Base-by-base conservation (phyloP, 2,329 filamentous ascomycete genomes). In the Trichoderma brevicompactum region DNA sequence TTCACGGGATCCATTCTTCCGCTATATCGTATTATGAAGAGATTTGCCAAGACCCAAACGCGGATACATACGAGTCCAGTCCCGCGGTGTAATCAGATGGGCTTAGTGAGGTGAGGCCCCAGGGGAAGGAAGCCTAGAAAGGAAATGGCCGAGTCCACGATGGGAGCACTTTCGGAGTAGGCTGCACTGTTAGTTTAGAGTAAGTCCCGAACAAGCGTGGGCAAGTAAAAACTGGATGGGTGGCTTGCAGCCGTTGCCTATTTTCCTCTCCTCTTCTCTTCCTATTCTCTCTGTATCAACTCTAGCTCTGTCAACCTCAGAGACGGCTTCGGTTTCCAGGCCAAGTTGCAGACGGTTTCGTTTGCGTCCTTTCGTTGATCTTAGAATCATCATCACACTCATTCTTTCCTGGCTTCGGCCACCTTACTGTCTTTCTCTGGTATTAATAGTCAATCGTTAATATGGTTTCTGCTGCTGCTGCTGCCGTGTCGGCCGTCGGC, bases 331-430 rank as follows among this genome's bases (percentile, higher is more conserved):
- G 69, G 73, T 75, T 58, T 32, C 69, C 65, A 71, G 69, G 70
- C 73, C 73, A 69, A 43, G 49, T 70, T 77, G 76, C 74, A 74
- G 69, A 74, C 75, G 69, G 69, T 71, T 72, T 71, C 65, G 74
- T 78, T 75, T 78, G 74, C 75, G 76, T 78, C 75, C 76, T 72
- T 77, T 79, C 78, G 64, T 79, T 79, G 70, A 75, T 73, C 69
- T 59, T 38, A 67, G 69, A 65, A 74, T 70, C 67, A 74, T 69
- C 67, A 40, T 43, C 23, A 65, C 61, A 41, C 43, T 64, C 61
- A 49, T 60, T 60, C 17, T 34, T 43, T 5, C 5, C 66, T 55
- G 74, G 74, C 74, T 65, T 77, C 68, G 75, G 73, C 73, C 75
- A 71, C 63, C 64, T 75, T 74, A 68, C 78, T 70, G 34, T 79